Evolutionary conservation across 1,284 basidiomycete genomes (phyloP).

Genomic region (Apiotrichum gamsii): DNA sequence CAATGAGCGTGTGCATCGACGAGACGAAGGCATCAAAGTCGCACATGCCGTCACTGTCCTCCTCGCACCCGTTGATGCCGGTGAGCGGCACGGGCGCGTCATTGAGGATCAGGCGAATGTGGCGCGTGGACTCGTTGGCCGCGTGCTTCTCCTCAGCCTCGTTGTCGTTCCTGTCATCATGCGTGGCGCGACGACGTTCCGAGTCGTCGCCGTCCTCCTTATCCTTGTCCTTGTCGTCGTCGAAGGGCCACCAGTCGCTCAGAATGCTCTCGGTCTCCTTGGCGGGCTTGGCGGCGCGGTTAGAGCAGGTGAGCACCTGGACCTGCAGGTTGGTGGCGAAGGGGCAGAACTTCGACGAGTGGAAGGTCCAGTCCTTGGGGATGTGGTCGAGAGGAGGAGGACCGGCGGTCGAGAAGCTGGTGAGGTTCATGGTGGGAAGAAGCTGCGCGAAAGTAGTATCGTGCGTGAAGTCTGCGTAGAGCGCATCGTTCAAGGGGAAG

Average conservation of each 20-base stretch:
- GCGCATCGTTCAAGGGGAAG: conserved; percentile 59
- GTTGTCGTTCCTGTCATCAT: conserved; percentile 1
- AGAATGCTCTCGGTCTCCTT: background rate
- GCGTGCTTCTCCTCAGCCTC: background rate
- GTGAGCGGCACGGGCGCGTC: conserved; percentile 61
- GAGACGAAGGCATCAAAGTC: conserved; percentile 53
- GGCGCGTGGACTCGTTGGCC: conserved; percentile 28
- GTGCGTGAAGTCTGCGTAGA: conserved; percentile 48
- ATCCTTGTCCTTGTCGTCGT: background rate
- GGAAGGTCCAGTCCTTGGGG: conserved; percentile 51
- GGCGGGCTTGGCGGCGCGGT: background rate
- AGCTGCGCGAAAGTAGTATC: conserved; percentile 47
- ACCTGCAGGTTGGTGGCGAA: conserved; percentile 58
- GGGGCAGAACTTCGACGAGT: conserved; percentile 47
- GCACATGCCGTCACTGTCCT: conserved; percentile 57
- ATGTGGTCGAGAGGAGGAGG: conserved; percentile 69
- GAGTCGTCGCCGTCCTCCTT: background rate
- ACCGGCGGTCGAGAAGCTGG: conserved; percentile 60
- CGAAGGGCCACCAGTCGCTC: conserved; percentile 10
- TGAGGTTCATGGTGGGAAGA: conserved; percentile 58
- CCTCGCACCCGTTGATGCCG: conserved; percentile 54
- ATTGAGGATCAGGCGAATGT: conserved; percentile 54
- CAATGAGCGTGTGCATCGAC: conserved; percentile 52
- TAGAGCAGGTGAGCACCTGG: conserved; percentile 55
- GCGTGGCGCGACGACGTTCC: background rate